Conservation (phyloP, 1,284 basidiomycete genomes). For the Apiotrichum gamsii region DNA sequence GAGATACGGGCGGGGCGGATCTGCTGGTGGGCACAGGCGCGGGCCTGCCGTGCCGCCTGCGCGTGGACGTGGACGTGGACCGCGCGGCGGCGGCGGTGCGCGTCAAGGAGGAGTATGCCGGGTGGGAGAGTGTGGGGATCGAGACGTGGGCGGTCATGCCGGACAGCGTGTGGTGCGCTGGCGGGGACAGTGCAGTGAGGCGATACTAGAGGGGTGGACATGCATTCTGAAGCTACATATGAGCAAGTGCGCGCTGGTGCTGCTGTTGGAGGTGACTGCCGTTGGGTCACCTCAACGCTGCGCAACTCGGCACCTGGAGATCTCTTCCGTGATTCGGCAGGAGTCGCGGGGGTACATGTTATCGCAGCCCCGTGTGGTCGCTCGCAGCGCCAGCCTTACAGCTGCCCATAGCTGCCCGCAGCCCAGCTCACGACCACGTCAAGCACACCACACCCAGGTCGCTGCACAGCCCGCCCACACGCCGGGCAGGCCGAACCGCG, state of each 20-base stretch:
- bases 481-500: neutral
- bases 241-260: too few species aligned
- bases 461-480: conserved; percentile 15
- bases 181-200: conserved; percentile 35
- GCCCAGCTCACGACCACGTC: too few species aligned
- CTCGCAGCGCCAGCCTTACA: too few species aligned
- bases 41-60: conserved; percentile 39
- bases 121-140: conserved; percentile 43
- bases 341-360: too few species aligned
- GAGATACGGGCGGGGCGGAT: conserved; percentile 6
- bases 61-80: conserved; percentile 17
- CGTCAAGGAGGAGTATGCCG: conserved; percentile 40
- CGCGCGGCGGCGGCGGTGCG: conserved; percentile 7
- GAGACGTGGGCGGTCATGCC: conserved; percentile 29
- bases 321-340: too few species aligned
- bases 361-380: too few species aligned
- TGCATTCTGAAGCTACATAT: neutral
- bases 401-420: too few species aligned
- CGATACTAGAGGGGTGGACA: conserved; percentile 34
- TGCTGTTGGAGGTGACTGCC: neutral
- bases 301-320: too few species aligned
- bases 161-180: conserved; percentile 39
- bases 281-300: too few species aligned
- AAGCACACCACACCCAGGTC: conserved; percentile 11
- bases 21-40: conserved; percentile 40